A percentile compares a stretch with the other conserved stretches of the same genome.
These are phyloP conservation scores for Xanthoconium stramineum DNA, from an alignment of 768 basidiomycete genomes.

Conservation along the genomic window DNA sequence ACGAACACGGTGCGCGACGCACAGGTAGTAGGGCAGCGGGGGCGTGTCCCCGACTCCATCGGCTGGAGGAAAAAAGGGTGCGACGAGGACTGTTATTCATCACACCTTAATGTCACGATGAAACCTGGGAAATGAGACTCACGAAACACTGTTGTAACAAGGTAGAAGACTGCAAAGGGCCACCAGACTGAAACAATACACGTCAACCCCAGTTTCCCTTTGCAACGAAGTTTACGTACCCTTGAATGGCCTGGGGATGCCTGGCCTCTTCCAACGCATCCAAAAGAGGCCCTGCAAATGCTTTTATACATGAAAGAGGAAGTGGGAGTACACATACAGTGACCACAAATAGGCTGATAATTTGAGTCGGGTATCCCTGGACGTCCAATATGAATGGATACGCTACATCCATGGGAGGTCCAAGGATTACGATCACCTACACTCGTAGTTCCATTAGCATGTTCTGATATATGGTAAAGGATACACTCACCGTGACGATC, in stretches of 20 bases:
- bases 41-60: conserved; percentile 58
- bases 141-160: conserved; percentile 50
- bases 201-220: conserved; percentile 2
- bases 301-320: not conserved
- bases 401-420: conserved; percentile 47
- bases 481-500: conserved; percentile 41
- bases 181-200: conserved; percentile 43
- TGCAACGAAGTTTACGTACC: conserved; percentile 20
- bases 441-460: conserved; percentile 9
- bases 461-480: not conserved
- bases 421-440: conserved; percentile 51
- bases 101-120: not conserved
- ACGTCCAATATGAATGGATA: conserved; percentile 62
- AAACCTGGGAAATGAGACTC: conserved; percentile 13
- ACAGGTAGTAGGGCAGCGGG: conserved; percentile 60
- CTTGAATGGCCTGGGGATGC: conserved; percentile 51
- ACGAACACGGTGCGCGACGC: conserved; percentile 28
- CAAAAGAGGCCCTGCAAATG: conserved; percentile 50
- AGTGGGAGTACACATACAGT: conserved; percentile 34
- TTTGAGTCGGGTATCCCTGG: conserved; percentile 45
- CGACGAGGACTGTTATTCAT: conserved; percentile 42
- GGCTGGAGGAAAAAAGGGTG: conserved; percentile 53
- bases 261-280: conserved; percentile 50
- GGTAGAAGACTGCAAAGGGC: conserved; percentile 53
- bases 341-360: conserved; percentile 54